These are phyloP conservation scores for Neurospora sp. DNA, from an alignment of 495 filamentous ascomycete species.

Conservation along the genomic window DNA sequence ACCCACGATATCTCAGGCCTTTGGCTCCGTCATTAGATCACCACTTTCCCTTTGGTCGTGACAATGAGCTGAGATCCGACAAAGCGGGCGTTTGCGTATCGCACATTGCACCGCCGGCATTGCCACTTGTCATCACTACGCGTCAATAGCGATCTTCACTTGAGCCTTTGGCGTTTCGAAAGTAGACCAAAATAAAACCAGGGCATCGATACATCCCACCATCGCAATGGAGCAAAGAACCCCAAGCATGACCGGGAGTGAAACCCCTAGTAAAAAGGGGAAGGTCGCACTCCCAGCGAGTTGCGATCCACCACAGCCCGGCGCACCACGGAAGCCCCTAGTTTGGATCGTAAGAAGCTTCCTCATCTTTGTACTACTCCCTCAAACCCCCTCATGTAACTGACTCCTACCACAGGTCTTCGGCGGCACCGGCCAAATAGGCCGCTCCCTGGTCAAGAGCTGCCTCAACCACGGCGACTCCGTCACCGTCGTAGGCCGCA, in stretches of 20 bases:
- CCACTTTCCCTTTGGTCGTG: neutral
- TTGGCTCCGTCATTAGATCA: neutral
- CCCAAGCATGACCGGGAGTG: neutral
- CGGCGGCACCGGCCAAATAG: conserved; percentile 92
- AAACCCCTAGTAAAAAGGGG: conserved; percentile 2
- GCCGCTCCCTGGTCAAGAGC: conserved; percentile 74
- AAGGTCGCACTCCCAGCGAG: conserved; percentile 57
- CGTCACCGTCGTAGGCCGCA: conserved; percentile 80
- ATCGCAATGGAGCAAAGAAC: neutral
- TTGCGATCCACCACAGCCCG: conserved; percentile 67
- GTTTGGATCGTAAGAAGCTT: conserved; percentile 63
- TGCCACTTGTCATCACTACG: neutral
- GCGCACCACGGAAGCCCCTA: conserved; percentile 59
- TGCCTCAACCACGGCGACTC: conserved; percentile 73
- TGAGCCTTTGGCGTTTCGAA: neutral
- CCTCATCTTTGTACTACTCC: neutral
- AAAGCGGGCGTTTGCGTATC: conserved; percentile 13
- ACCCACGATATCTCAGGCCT: neutral
- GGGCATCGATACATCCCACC: neutral
- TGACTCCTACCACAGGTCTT: conserved; percentile 52
- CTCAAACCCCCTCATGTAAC: neutral
- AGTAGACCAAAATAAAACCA: neutral
- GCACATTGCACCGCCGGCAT: conserved; percentile 8
- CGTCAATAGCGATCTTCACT: neutral
- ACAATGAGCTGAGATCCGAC: conserved; percentile 11